Conservation (phyloP, 768 basidiomycete genomes). For the Serendipita sp. region DNA sequence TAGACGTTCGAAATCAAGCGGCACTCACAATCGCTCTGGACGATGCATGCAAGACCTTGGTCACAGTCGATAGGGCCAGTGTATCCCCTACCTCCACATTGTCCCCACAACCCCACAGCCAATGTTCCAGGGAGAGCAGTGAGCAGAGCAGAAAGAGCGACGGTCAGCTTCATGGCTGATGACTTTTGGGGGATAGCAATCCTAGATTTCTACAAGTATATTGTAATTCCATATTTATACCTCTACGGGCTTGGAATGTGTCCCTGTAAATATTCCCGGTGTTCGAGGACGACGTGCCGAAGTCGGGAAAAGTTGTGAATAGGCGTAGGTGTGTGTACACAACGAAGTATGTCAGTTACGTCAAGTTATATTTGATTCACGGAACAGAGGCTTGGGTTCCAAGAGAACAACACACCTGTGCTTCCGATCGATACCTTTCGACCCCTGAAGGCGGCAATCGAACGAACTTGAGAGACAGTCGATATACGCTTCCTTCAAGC, state of each 20-base stretch:
- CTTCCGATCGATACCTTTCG: too few species aligned
- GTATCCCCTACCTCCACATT: background rate
- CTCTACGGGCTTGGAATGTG: background rate
- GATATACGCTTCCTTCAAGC: too few species aligned
- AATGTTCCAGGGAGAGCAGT: background rate
- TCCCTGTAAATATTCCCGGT: background rate
- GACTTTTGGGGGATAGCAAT: background rate
- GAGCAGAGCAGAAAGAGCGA: background rate
- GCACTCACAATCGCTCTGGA: background rate
- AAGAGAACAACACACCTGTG: too few species aligned
- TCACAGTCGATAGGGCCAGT: background rate
- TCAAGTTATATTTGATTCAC: too few species aligned
- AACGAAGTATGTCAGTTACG: too few species aligned
- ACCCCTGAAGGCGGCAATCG: too few species aligned
- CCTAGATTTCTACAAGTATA: background rate
- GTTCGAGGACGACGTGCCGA: background rate
- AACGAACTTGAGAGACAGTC: too few species aligned
- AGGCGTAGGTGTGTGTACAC: too few species aligned
- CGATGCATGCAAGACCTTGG: background rate
- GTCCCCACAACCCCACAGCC: background rate
- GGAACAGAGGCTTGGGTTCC: too few species aligned
- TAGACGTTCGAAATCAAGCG: background rate
- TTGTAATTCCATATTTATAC: background rate
- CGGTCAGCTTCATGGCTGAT: background rate
- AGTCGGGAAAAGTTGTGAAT: background rate